A percentile compares a stretch with the other conserved stretches of the same genome.
Evolutionary conservation across 768 basidiomycete species (phyloP).

Genomic region (Trichaptum fuscoviolaceum): DNA sequence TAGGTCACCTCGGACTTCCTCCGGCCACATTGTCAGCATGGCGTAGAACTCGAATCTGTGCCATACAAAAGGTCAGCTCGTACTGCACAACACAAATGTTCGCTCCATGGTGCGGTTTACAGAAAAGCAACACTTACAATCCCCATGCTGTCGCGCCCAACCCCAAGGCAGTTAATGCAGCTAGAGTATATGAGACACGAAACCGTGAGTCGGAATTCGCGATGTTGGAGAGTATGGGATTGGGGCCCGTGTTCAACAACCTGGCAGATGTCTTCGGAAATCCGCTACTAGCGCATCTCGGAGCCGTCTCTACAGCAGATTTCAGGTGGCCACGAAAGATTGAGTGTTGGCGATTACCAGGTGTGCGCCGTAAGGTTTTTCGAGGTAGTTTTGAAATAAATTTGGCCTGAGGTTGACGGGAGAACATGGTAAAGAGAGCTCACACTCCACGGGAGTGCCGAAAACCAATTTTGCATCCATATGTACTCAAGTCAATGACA

Average conservation of each 20-base stretch:
- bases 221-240: not conserved
- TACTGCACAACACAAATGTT: not conserved
- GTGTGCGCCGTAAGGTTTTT: not conserved
- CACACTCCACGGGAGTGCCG: too few relatives aligned
- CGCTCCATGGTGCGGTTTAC: not conserved
- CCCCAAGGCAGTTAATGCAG: slow-evolving; percentile 31
- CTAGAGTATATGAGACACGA: slow-evolving; percentile 35
- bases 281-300: not conserved
- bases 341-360: not conserved
- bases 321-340: not conserved
- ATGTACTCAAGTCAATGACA: too few relatives aligned
- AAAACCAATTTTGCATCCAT: too few relatives aligned
- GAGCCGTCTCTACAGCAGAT: not conserved
- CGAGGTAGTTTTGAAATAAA: not conserved
- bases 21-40: slow-evolving; percentile 62
- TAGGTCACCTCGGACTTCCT: slow-evolving; percentile 55
- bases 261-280: not conserved
- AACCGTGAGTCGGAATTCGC: slow-evolving; percentile 12
- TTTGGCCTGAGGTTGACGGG: not conserved
- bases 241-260: not conserved
- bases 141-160: slow-evolving; percentile 37
- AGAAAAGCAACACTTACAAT: slow-evolving; percentile 27
- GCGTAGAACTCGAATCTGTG: slow-evolving; percentile 51
- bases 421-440: not conserved
- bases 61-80: slow-evolving; percentile 1